Percentiles rank a stretch among this genome's conserved stretches.
These are phyloP conservation scores for Penicillium sp. DNA, from an alignment of 2,329 filamentous ascomycete genomes.

Conservation along the genomic window DNA sequence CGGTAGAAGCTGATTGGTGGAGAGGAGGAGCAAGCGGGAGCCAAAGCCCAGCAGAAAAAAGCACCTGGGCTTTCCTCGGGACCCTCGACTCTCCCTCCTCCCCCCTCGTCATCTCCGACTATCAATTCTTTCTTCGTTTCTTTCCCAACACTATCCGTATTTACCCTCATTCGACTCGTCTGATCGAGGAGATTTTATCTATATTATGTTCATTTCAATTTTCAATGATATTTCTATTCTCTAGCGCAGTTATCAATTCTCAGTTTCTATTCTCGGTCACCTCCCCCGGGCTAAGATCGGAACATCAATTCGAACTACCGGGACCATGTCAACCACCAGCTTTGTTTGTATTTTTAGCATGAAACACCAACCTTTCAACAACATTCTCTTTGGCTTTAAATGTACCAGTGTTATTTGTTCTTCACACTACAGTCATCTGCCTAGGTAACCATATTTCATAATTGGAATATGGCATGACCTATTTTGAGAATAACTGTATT, in stretches of 20 bases:
- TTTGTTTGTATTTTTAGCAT: constrained; percentile 6
- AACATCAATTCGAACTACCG: constrained; percentile 2
- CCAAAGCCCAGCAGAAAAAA: constrained; percentile 24
- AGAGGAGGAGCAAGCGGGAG: constrained; percentile 38
- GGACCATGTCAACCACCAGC: constrained; percentile 11
- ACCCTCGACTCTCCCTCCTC: constrained; percentile 34
- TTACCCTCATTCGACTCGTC: constrained; percentile 65
- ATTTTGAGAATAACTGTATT: neutral
- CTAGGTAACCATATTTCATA: neutral
- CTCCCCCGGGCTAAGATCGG: constrained; percentile 6
- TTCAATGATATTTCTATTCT: constrained; percentile 2
- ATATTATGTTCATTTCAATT: neutral
- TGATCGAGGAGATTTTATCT: constrained; percentile 36
- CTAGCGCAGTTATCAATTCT: constrained; percentile 17
- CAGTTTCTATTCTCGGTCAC: constrained; percentile 6
- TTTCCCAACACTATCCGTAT: constrained; percentile 50
- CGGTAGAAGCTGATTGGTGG: constrained; percentile 34
- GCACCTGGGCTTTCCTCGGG: constrained; percentile 20
- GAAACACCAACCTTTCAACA: neutral
- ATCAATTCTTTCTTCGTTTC: constrained; percentile 2
- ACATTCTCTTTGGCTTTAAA: neutral
- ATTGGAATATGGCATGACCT: neutral
- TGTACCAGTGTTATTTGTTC: neutral
- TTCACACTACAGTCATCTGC: neutral
- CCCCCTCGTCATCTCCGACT: constrained; percentile 34